Conservation (phyloP, 2,329 filamentous ascomycete genomes). For the Claviceps monticola region DNA sequence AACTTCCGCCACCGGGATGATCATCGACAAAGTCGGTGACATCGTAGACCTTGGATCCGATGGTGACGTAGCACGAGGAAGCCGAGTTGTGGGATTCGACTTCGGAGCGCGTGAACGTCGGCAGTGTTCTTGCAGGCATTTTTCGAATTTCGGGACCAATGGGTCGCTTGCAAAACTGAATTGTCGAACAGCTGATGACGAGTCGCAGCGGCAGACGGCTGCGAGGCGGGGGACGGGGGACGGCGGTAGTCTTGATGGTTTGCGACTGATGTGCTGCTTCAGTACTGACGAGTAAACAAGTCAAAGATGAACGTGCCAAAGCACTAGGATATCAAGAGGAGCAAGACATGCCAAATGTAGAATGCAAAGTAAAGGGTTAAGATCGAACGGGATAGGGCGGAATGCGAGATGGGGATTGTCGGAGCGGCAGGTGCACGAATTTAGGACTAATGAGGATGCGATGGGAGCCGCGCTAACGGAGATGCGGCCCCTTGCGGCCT, state of each 20-base stretch:
- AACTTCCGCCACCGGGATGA: slow-evolving; percentile 79
- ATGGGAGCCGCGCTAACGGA: neutral
- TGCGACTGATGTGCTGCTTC: neutral
- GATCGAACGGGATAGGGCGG: neutral
- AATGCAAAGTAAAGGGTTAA: neutral
- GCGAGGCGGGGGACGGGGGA: neutral
- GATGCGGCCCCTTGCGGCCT: slow-evolving; percentile 2
- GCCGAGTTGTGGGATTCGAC: slow-evolving; percentile 66
- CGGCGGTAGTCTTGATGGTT: neutral
- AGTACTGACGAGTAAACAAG: neutral
- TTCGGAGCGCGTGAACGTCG: slow-evolving; percentile 68
- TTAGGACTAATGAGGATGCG: slow-evolving; percentile 5
- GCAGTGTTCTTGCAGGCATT: slow-evolving; percentile 73
- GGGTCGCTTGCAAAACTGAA: neutral
- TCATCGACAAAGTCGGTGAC: slow-evolving; percentile 81
- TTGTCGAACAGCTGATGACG: neutral
- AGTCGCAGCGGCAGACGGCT: neutral
- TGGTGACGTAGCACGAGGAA: slow-evolving; percentile 84
- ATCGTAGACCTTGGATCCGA: slow-evolving; percentile 87
- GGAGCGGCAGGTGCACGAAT: neutral
- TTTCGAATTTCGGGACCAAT: neutral
- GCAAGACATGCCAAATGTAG: neutral
- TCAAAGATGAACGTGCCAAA: neutral
- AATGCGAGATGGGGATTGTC: neutral
- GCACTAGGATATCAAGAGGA: neutral